Conservation (phyloP, 768 basidiomycete genomes). For the Royoungia palumana region DNA sequence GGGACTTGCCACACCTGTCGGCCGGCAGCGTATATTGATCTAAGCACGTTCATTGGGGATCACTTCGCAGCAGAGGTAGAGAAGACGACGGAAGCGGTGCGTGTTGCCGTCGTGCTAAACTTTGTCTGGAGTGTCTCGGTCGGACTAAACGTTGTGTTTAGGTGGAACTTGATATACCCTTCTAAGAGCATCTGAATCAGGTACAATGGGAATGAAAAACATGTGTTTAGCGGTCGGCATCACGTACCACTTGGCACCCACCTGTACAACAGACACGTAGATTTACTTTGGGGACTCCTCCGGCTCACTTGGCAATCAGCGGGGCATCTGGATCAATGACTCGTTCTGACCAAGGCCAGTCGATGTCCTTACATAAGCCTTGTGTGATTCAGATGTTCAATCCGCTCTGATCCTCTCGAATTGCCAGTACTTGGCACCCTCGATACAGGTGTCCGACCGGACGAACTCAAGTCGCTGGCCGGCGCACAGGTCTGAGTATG, state of each 20-base stretch:
- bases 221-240: neutral
- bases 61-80: slow-evolving; percentile 30
- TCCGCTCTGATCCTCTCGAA: too few relatives aligned
- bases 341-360: too few relatives aligned
- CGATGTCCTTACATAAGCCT: too few relatives aligned
- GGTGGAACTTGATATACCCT: slow-evolving; percentile 32
- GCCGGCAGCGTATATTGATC: slow-evolving; percentile 28
- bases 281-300: neutral
- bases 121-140: slow-evolving; percentile 5
- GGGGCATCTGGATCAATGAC: neutral
- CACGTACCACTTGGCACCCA: slow-evolving; percentile 8
- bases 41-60: slow-evolving; percentile 32
- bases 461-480: too few relatives aligned
- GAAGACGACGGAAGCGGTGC: slow-evolving; percentile 27
- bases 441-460: too few relatives aligned
- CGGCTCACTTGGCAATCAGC: neutral
- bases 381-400: too few relatives aligned
- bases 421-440: too few relatives aligned
- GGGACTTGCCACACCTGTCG: slow-evolving; percentile 29
- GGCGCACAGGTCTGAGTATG: too few relatives aligned
- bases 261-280: too few relatives aligned
- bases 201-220: slow-evolving; percentile 1
- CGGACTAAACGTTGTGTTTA: slow-evolving; percentile 11
- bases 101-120: slow-evolving; percentile 8
- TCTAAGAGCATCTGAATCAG: slow-evolving; percentile 12